Percentiles rank a stretch among this genome's conserved stretches.
These are phyloP conservation scores for Chloranthus sessilifolius DNA, from an alignment of 164 flowering plant genomes.

Conservation along the genomic window DNA sequence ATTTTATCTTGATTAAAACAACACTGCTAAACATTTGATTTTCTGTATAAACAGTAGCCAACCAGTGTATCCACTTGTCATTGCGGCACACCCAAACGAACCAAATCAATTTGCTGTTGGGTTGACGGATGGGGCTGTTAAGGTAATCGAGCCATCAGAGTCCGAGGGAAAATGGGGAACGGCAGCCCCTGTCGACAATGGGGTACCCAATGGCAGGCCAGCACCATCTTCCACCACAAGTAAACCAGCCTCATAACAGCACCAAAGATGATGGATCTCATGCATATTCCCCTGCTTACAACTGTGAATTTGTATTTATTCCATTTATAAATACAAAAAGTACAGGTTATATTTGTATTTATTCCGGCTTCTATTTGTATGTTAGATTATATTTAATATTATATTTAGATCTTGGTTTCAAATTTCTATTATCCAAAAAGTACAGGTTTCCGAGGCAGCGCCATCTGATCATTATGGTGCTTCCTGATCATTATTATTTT, in stretches of 20 bases:
- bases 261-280: slow-evolving; percentile 47
- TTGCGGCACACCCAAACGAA: slow-evolving; percentile 77
- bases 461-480: no score
- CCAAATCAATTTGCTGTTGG: slow-evolving; percentile 90
- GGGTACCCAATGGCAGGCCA: slow-evolving; percentile 41
- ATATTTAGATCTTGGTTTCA: no score
- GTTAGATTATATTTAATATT: no score
- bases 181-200: slow-evolving; percentile 52
- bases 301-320: no score
- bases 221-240: slow-evolving; percentile 59
- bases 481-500: no score
- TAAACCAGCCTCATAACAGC: slow-evolving; percentile 55
- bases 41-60: slow-evolving; percentile 7
- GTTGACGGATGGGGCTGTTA: slow-evolving; percentile 65
- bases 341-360: no score
- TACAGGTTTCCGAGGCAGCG: no score
- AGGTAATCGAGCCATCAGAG: slow-evolving; percentile 77
- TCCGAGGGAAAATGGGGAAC: slow-evolving; percentile 76
- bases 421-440: no score
- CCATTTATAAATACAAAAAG: no score
- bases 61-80: slow-evolving; percentile 46
- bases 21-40: no score
- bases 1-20: not conserved
- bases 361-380: no score
- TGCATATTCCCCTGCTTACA: no score